Conservation (phyloP, 2,329 filamentous ascomycete genomes). For the Fusarium palustre region DNA sequence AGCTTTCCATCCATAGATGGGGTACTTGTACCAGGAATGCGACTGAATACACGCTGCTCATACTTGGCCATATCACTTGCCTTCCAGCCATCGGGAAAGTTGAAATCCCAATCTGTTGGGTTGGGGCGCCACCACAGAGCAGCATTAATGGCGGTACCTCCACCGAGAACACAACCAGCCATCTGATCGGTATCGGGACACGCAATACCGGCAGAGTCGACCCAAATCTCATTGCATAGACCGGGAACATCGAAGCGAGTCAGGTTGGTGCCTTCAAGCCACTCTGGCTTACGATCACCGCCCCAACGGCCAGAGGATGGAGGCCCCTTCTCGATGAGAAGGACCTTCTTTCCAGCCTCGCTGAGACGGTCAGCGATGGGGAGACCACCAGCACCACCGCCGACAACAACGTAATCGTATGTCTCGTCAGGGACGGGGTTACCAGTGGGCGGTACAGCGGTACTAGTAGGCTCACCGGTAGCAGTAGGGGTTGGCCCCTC, state of each 20-base stretch:
- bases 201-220: slow-evolving; percentile 9
- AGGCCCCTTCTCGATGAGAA: slow-evolving; percentile 12
- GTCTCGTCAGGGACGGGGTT: slow-evolving; percentile 9
- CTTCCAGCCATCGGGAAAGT: slow-evolving; percentile 23
- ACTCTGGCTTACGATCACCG: slow-evolving; percentile 16
- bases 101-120: slow-evolving; percentile 11
- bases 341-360: slow-evolving; percentile 16
- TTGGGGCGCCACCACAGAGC: slow-evolving; percentile 24
- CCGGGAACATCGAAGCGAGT: slow-evolving; percentile 19
- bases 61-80: slow-evolving; percentile 12
- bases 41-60: slow-evolving; percentile 14
- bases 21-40: slow-evolving; percentile 11
- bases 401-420: slow-evolving; percentile 13
- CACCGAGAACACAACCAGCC: slow-evolving; percentile 19
- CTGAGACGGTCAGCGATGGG: slow-evolving; percentile 16
- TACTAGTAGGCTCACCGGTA: not conserved
- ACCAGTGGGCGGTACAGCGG: slow-evolving; percentile 3
- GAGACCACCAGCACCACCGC: slow-evolving; percentile 11
- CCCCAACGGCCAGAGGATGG: slow-evolving; percentile 18
- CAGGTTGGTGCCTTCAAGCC: slow-evolving; percentile 3
- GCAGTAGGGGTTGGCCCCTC: not conserved
- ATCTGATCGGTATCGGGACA: slow-evolving; percentile 17
- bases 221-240: slow-evolving; percentile 15
- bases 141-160: slow-evolving; percentile 15
- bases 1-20: slow-evolving; percentile 16